Evolutionary conservation across 2,329 filamentous ascomycete species (phyloP).

Genomic region (Penicillium sp.): DNA sequence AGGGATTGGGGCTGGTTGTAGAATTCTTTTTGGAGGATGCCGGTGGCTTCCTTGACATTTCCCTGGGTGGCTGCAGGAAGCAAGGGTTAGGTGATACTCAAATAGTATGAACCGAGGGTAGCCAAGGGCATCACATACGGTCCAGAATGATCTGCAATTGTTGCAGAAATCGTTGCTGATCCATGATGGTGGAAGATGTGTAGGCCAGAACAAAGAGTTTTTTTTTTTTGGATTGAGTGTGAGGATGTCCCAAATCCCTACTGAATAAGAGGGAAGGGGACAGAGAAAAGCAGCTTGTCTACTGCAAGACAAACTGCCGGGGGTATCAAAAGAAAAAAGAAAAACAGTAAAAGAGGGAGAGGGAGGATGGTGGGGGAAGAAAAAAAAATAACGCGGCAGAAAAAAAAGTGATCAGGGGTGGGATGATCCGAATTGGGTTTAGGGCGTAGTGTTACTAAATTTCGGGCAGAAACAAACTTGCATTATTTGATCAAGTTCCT

Average conservation of each 20-base stretch:
- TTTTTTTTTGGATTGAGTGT: constrained; percentile 7
- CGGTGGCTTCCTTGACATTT: constrained; percentile 82
- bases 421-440: constrained; percentile 15
- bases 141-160: constrained; percentile 82
- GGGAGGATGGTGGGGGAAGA: constrained; percentile 17
- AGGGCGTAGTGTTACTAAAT: constrained; percentile 11
- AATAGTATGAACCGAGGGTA: background rate
- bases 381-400: constrained; percentile 12
- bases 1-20: constrained; percentile 81
- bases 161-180: constrained; percentile 75
- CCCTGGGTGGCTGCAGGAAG: constrained; percentile 68
- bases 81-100: constrained; percentile 15
- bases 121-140: constrained; percentile 56
- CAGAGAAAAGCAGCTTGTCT: constrained; percentile 27
- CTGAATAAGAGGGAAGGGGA: constrained; percentile 11
- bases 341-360: constrained; percentile 20
- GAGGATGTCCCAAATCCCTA: constrained; percentile 16
- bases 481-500: too few relatives aligned
- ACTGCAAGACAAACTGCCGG: constrained; percentile 24
- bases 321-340: constrained; percentile 30
- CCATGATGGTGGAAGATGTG: constrained; percentile 51
- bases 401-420: constrained; percentile 21
- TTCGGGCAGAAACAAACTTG: background rate
- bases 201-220: constrained; percentile 7
- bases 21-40: constrained; percentile 86